Base-by-base conservation (phyloP, 2,329 filamentous ascomycete species). In the Sclerotinia subarctica region DNA sequence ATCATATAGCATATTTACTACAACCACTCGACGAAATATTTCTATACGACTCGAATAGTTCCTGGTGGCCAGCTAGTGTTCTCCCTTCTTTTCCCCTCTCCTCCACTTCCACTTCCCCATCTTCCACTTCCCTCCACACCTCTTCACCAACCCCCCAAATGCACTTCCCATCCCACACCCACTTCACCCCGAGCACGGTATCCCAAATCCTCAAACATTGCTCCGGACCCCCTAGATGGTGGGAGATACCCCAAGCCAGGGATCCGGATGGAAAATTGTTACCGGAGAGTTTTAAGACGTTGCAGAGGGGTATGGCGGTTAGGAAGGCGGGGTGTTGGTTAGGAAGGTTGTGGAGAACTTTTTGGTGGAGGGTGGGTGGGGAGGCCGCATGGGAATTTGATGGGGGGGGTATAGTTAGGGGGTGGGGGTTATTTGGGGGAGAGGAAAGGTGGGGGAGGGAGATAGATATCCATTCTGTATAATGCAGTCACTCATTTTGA, bases 191-290 rank as follows among this genome's bases (percentile, higher is more conserved):
- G 56, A 92, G 88, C 0, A 86, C 86, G 0, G 90, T 97, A 71
- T 85, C 93, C 21, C 88, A 90, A 78, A 94, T 97, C 70, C 93
- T 94, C 19, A 86, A 87, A 73, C 85, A 91, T 38, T 24, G n/a
- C 13, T n/a, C 21, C 5, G 29, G 1, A 21, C 53, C 4, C 32
- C 53, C 29, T n/a, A 15, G 26, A 17, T 67, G 65, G 65, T 67
- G 65, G 65, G 65, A 67, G 19, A 15, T 6, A 0, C 21, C 29
- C 0, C 1, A 38, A 2, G 46, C 35, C 0, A 8, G 6, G 0
- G 65, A 67, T 47, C 2, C n/a, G 5, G 17, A 38, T 5, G 57
- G 49, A 3, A 63, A 54, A 7, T 1, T 10, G 0, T 0, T 67
- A 2, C 57, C 65, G 0, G 29, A 21, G 15, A 26, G 21, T n/a